A percentile compares a stretch with the other conserved stretches of the same genome.
Evolutionary conservation across 495 filamentous ascomycete species (phyloP).

Genomic region (Penicillium steckii): DNA sequence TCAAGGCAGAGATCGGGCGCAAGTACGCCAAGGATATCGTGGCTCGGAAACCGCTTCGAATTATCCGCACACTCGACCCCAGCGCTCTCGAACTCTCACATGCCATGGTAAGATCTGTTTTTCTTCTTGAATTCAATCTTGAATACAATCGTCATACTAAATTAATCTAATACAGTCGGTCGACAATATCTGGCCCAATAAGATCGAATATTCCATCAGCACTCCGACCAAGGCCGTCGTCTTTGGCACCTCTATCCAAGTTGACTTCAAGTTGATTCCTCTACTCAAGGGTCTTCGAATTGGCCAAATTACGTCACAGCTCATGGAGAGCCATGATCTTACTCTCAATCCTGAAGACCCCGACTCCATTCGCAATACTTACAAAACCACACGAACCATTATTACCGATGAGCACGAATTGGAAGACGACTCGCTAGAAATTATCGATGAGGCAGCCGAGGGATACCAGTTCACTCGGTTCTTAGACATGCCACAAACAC

Average conservation of each 20-base stretch:
- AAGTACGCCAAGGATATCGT: constrained; percentile 79
- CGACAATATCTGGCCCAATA: constrained; percentile 92
- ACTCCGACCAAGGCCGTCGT: constrained; percentile 88
- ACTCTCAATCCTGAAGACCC: constrained; percentile 50
- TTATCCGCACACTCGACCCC: constrained; percentile 82
- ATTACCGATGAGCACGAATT: constrained; percentile 61
- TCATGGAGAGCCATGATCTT: constrained; percentile 77
- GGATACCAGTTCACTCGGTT: constrained; percentile 70
- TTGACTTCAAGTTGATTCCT: constrained; percentile 79
- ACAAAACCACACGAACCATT: constrained; percentile 62
- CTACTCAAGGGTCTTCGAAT: constrained; percentile 83
- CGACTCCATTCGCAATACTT: constrained; percentile 52
- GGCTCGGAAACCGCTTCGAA: constrained; percentile 74
- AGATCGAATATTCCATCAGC: constrained; percentile 87
- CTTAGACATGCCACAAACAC: constrained; percentile 71
- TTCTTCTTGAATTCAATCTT: not conserved
- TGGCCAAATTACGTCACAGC: constrained; percentile 67
- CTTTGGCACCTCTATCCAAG: constrained; percentile 77
- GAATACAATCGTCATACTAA: not conserved
- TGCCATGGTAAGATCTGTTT: constrained; percentile 65
- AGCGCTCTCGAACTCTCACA: constrained; percentile 80
- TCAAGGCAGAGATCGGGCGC: constrained; percentile 83
- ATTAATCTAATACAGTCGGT: constrained; percentile 55
- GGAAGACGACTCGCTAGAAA: constrained; percentile 58
- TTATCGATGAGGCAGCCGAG: constrained; percentile 73